Evolutionary conservation across 495 filamentous ascomycete species (phyloP).

Genomic region (Annulohypoxylon maeteangense): DNA sequence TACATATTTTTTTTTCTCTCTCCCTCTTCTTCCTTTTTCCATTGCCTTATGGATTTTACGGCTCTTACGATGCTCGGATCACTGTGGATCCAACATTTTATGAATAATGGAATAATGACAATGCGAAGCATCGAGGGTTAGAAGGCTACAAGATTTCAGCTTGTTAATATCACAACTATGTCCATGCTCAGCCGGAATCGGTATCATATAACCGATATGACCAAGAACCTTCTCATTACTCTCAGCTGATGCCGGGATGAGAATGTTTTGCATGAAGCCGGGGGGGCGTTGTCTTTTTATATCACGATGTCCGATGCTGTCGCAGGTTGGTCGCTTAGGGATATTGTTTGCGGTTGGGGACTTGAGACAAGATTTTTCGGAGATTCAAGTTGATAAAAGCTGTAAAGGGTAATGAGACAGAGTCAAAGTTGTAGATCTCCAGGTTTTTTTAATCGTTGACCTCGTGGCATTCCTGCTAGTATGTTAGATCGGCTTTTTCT

Average conservation of each 20-base stretch:
- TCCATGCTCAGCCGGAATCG: slow-evolving; percentile 8
- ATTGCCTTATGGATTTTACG: slow-evolving; percentile 12
- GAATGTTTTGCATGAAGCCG: slow-evolving; percentile 24
- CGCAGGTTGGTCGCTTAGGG: neutral
- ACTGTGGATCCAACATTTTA: slow-evolving; percentile 12
- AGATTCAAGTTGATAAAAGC: slow-evolving; percentile 19
- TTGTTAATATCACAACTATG: slow-evolving; percentile 1
- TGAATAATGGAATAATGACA: neutral
- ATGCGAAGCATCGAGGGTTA: slow-evolving; percentile 13
- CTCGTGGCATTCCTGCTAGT: slow-evolving; percentile 3
- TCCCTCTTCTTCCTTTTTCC: neutral
- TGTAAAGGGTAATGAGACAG: slow-evolving; percentile 16
- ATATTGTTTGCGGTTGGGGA: neutral
- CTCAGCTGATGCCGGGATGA: slow-evolving; percentile 13
- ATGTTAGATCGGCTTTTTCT: slow-evolving; percentile 23
- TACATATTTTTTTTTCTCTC: neutral
- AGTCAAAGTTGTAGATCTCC: slow-evolving; percentile 19
- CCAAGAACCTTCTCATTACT: neutral
- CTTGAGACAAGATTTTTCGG: slow-evolving; percentile 15
- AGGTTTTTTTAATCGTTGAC: slow-evolving; percentile 17
- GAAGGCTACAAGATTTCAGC: neutral
- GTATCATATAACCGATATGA: slow-evolving; percentile 23
- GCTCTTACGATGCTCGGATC: slow-evolving; percentile 23
- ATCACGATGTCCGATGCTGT: slow-evolving; percentile 20
- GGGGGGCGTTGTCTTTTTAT: slow-evolving; percentile 10